phyloP scores from a whole-genome alignment of 495 filamentous ascomycete species.

The Extremus antarcticus region DNA sequence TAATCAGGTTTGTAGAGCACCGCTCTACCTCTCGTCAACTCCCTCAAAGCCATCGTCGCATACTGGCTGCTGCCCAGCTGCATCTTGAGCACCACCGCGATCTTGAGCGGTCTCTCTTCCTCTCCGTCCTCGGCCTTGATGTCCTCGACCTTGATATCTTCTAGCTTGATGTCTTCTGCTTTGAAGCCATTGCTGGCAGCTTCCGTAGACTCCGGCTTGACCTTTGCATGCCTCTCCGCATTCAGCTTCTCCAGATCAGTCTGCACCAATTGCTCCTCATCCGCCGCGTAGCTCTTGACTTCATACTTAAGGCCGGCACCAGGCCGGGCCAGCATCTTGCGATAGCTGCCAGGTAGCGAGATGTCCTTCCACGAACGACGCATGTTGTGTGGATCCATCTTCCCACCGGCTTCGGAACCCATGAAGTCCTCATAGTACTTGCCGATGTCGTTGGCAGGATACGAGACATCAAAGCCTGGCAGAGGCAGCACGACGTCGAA shows the following conservation, averaged over 20 bases:
- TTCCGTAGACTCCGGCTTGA: neutral
- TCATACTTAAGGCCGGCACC: constrained; percentile 43
- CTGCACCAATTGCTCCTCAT: constrained; percentile 71
- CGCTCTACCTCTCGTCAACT: constrained; percentile 65
- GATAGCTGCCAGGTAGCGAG: constrained; percentile 79
- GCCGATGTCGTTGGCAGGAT: constrained; percentile 72
- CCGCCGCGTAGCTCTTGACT: constrained; percentile 54
- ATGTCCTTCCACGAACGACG: constrained; percentile 71
- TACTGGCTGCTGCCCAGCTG: constrained; percentile 80
- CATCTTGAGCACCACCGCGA: constrained; percentile 78
- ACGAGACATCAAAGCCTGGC: constrained; percentile 80
- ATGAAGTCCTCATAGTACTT: constrained; percentile 77
- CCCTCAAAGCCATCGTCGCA: constrained; percentile 85
- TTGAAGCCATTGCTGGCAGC: constrained; percentile 1
- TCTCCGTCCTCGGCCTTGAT: neutral
- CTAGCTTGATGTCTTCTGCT: neutral
- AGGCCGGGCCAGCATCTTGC: constrained; percentile 66
- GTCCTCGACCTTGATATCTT: neutral
- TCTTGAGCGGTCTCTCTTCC: constrained; percentile 33
- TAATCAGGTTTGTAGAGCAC: constrained; percentile 53
- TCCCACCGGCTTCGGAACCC: constrained; percentile 61
- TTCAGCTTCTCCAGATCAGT: constrained; percentile 58
- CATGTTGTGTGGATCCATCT: constrained; percentile 78
- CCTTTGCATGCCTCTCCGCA: constrained; percentile 24
- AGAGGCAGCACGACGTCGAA: constrained; percentile 91